Evolutionary conservation across 257 asterid genomes (phyloP), one percentile per base, ranked within the genome.

Genomic region (Verbena officinalis): DNA sequence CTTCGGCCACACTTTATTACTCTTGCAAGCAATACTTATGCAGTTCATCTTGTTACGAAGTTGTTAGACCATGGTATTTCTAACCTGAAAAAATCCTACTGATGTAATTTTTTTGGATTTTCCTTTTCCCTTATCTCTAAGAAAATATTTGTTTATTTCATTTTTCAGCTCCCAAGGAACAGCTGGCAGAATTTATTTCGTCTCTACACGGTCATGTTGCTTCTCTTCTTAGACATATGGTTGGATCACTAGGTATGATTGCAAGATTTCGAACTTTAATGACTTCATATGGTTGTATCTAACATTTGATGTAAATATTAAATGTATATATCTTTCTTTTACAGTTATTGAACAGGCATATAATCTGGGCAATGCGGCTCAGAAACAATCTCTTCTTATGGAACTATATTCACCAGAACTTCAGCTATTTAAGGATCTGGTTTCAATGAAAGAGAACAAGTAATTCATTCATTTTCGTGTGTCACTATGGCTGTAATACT

Each of bases 391-490:
- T 73, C 95, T 93, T 73, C 83, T 93, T 40, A 60, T 78, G 75
- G 99, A 93, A 81, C 79, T 93, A 56, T 93, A 83, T 73, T 93
- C 99, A 0, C 90, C 96, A 3, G 97, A 90, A 62, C 90, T 93
- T 63, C 95, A 86, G 77, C 54, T 90, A 64, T 90, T 93, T 67
- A 90, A 88, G 79, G 96, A 87, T 78, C 79, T 88, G 81, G 80
- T 78, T 46, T 75, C 86, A 22, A 76, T 76, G 62, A 88, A 86
- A 62, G 96, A 93, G 75, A 81, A 64, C 66, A 80, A 90, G 99
- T 90, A 71, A 66, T 23, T 12, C 19, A 27, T 36, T 65, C 51
- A 23, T 48, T 20, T 14, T 53, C 45, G 30, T 63, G 19, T 59
- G 65, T 17, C 45, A 19, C 14, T 17, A 27, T 5, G 51, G 14